Evolutionary conservation across 2,329 filamentous ascomycete species (phyloP), one percentile per base, ranked within the genome.

Genomic region (Coniochaeta ligniaria): DNA sequence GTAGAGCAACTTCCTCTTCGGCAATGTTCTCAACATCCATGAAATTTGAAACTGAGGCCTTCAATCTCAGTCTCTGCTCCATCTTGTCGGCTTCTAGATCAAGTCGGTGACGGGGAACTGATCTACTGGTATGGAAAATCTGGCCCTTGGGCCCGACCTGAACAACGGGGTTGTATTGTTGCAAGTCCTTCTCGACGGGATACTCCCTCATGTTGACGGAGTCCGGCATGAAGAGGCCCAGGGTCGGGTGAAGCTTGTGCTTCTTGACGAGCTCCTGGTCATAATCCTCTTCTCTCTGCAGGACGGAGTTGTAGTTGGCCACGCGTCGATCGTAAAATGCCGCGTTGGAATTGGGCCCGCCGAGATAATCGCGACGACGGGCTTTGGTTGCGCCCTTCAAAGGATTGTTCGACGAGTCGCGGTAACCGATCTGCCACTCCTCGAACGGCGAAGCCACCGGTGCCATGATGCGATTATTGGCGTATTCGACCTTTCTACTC

Each of bases 341-440:
- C 60, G 76, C 78, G 61, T 78, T 79, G 52, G 78, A 80, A 67
- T 84, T 83, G 41, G 83, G 82, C 31, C 75, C 78, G 63, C 80
- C 76, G 55, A 83, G 73, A 65, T 79, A 85, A 67, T 78, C 80
- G 66, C 82, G 82, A 57, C 83, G 76, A 62, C 80, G 79, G 16
- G 77, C 76, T 64, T 76, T 77, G 36, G 78, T 83, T 55, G 81
- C 80, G 24, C 80, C 80, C 60, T 82, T 80, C 62, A 76, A 76
- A 33, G 79, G 77, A 64, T 83, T 81, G 62, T 86, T 86, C 62
- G 78, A 78, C 4, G 81, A 83, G 66, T 86, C 83, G 24, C 81
- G 78, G 69, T 84, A 86, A 16, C 83, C 83, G 62, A 86, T 86
- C 66, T 86, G 82, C 61, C 78, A 74, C 9, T 80, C 72, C 41